phyloP scores from a whole-genome alignment of 2,329 filamentous ascomycete species.

The Arthrobotrys iridis region DNA sequence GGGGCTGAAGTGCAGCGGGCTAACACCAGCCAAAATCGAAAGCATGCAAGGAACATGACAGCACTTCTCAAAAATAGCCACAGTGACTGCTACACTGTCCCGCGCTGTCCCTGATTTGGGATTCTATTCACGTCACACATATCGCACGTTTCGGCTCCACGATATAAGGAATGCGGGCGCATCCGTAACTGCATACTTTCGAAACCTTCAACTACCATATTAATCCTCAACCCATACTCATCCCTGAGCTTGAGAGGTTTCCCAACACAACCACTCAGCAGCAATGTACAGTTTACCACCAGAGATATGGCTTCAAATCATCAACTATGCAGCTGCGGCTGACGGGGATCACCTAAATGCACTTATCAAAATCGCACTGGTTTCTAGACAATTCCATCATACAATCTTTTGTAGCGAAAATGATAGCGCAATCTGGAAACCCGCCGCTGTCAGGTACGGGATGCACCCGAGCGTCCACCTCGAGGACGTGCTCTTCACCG shows the following conservation, averaged over 20 bases:
- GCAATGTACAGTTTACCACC: conserved; percentile 38
- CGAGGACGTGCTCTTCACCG: conserved; percentile 57
- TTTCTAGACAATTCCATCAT: conserved; percentile 57
- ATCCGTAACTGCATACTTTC: neutral
- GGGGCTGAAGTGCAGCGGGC: conserved; percentile 44
- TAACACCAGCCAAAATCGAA: neutral
- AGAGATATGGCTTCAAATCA: conserved; percentile 52
- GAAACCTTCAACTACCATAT: neutral
- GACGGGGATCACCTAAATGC: conserved; percentile 31
- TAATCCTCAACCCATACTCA: neutral
- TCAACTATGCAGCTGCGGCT: conserved; percentile 41
- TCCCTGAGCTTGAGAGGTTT: conserved; percentile 3
- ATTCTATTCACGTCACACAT: conserved; percentile 11
- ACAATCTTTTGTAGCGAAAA: conserved; percentile 57
- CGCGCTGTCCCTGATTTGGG: conserved; percentile 35
- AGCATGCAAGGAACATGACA: conserved; percentile 51
- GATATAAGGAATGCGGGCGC: conserved; percentile 3
- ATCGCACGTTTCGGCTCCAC: neutral
- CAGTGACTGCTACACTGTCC: conserved; percentile 44
- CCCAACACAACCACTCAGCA: conserved; percentile 1
- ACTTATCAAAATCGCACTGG: conserved; percentile 56
- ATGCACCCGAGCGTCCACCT: conserved; percentile 55
- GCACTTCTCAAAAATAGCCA: conserved; percentile 34
- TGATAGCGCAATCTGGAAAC: conserved; percentile 57
- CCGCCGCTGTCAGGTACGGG: conserved; percentile 56